Base-by-base conservation (phyloP, 129 eudicot genomes). In the Silybum marianum region DNA sequence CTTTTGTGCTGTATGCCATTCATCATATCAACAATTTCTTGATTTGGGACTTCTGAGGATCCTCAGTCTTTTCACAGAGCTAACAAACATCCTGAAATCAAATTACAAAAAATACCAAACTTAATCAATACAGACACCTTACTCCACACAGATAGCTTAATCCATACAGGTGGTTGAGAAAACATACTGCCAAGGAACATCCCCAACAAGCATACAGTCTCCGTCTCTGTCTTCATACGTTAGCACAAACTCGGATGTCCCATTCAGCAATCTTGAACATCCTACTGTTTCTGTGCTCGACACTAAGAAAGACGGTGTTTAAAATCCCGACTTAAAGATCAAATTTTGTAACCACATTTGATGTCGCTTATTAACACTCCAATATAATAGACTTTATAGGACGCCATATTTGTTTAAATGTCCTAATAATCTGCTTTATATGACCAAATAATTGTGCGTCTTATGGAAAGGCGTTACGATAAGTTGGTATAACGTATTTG, bases 201-300 rank as follows among this genome's bases (percentile, higher is more conserved):
- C 98, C 75, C 98, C 98, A 34, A 94, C 98, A 68, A 94, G 96
- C 98, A 94, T 94, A 91, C 97, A 92, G 46, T 94, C 98, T 58
- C 98, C 97, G 30, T 94, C 98, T 86, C 85, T 90, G 88, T 94
- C 98, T 88, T 94, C 97, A 86, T 94, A 94, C 54, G 97, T 94
- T 34, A 94, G 98, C 84, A 94, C 97, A 88, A 80, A 92, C 39
- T 90, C 97, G 10, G 98, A 95, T 65, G 90, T 84, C 71, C 88
- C 98, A 63, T 88, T 90, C 83, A 95, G 73, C 76, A 95, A 80
- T 77, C 90, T 90, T 32, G 90, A 81, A 66, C 91, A 69, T 60
- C 90, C 88, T 28, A 78, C 73, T n/a, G 72, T 84, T 77, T 88
- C 86, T 73, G 44, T 36, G 73, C 54, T 79, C 22, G 84, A 74